Base-by-base conservation (phyloP, 2,329 filamentous ascomycete species). In the Cladosporium halotolerans region DNA sequence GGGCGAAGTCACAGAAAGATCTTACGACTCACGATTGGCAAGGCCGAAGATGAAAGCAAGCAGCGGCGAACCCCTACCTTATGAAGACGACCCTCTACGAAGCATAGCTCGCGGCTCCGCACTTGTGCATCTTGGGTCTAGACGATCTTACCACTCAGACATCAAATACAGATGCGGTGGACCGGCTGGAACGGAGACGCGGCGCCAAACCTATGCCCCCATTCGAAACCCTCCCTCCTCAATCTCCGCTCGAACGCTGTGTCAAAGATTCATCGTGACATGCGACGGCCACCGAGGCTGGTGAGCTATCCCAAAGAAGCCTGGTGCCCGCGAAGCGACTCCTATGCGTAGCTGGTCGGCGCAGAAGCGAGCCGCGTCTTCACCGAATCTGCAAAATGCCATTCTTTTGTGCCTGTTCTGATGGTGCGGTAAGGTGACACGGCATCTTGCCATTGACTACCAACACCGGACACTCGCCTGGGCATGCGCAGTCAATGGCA, bases 281-380 rank as follows among this genome's bases (percentile, higher is more conserved):
- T 51, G 41, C 36, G 46, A 49, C 36, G 46, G 34, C 40, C 46
- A 49, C 23, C 3, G 23, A 28, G 23, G 23, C 23, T 28, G 23
- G 23, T 55, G 51, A 62, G 61, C 61, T 63, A 60, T 53, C 61
- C 58, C 44, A 47, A 61, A 58, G 47, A 48, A 55, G 61, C 11
- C 49, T 60, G 55, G 58, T 48, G 56, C 52, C 54, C 56, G 57
- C 50, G 23, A 28, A 55, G 49, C 55, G 32, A 36, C 36, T 51
- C 40, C 40, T 28, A 7, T 38, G 16, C 39, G 39, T 31, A 31
- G 40, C 31, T 44, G 16, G n/a, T 39, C 40, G 48, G 47, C 39
- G 34, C n/a, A 34, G 40, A 36, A 13, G 48, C 40, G 40, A 38
- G 48, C 40, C 40, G 48, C 32, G 48, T 51, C 32, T 43, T 23